Conservation (phyloP, 345 rosid genomes). For the Populus pruinosa region DNA sequence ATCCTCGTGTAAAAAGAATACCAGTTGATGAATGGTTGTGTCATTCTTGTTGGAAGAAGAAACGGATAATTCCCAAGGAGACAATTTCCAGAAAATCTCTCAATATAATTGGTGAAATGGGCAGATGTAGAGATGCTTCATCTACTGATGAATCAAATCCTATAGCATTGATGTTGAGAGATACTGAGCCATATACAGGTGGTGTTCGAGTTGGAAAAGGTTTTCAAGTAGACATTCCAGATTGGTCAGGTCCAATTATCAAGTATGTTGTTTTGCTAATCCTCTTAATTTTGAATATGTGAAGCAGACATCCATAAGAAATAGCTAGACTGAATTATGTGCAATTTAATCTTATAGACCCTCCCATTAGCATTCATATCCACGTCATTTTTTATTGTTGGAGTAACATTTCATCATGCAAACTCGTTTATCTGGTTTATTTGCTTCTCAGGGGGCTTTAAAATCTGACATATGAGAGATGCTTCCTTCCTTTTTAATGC, state of each 20-base stretch:
- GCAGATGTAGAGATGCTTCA: slow-evolving; percentile 33
- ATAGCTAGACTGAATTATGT: neutral
- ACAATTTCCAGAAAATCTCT: slow-evolving; percentile 25
- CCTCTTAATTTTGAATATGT: neutral
- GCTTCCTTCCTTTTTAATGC: neutral
- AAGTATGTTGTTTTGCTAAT: slow-evolving; percentile 42
- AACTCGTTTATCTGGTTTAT: neutral
- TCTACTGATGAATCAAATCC: slow-evolving; percentile 33
- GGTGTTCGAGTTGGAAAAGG: slow-evolving; percentile 70
- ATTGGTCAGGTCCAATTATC: slow-evolving; percentile 65
- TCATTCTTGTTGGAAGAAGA: slow-evolving; percentile 60
- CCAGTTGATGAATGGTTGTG: slow-evolving; percentile 81
- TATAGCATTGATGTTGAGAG: slow-evolving; percentile 52
- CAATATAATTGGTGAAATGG: slow-evolving; percentile 29
- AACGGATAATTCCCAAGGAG: slow-evolving; percentile 36
- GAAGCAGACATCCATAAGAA: neutral
- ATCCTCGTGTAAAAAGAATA: slow-evolving; percentile 45
- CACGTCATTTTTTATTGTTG: neutral
- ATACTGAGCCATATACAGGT: slow-evolving; percentile 44
- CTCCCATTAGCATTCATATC: neutral
- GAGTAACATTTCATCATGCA: neutral
- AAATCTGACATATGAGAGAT: neutral
- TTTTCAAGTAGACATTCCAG: slow-evolving; percentile 86
- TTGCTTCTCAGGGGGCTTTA: neutral
- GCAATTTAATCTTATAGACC: neutral